phyloP scores from a whole-genome alignment of 2,329 filamentous ascomycete species.

The Nemania sp. region DNA sequence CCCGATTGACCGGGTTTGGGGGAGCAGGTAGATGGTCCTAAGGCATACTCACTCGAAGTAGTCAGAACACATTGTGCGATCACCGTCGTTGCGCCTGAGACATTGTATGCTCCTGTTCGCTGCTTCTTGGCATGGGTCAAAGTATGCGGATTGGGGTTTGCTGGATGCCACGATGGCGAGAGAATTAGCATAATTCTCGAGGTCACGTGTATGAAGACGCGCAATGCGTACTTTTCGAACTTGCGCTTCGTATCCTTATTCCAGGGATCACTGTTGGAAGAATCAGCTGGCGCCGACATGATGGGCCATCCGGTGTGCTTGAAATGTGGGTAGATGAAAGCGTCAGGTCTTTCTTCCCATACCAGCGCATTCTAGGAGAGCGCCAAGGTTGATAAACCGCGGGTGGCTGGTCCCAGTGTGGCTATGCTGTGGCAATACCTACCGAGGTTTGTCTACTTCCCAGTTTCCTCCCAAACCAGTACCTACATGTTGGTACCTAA shows the following conservation, averaged over 20 bases:
- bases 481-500: too few relatives aligned
- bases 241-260: constrained; percentile 62
- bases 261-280: constrained; percentile 50
- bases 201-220: neutral
- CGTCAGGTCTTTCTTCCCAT: too few relatives aligned
- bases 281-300: constrained; percentile 34
- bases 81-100: constrained; percentile 83
- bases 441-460: too few relatives aligned
- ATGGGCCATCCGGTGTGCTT: constrained; percentile 7
- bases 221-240: constrained; percentile 61
- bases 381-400: too few relatives aligned
- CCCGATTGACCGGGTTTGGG: too few relatives aligned
- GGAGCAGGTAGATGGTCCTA: too few relatives aligned
- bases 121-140: constrained; percentile 93
- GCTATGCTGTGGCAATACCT: too few relatives aligned
- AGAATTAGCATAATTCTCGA: constrained; percentile 16
- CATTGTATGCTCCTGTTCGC: constrained; percentile 85
- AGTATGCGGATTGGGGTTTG: constrained; percentile 86
- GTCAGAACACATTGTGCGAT: constrained; percentile 86
- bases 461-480: too few relatives aligned
- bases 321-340: neutral
- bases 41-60: constrained; percentile 82
- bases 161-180: constrained; percentile 49
- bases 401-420: too few relatives aligned
- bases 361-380: too few relatives aligned